phyloP scores from a whole-genome alignment of 2,329 filamentous ascomycete species.

The Cytospora mali region DNA sequence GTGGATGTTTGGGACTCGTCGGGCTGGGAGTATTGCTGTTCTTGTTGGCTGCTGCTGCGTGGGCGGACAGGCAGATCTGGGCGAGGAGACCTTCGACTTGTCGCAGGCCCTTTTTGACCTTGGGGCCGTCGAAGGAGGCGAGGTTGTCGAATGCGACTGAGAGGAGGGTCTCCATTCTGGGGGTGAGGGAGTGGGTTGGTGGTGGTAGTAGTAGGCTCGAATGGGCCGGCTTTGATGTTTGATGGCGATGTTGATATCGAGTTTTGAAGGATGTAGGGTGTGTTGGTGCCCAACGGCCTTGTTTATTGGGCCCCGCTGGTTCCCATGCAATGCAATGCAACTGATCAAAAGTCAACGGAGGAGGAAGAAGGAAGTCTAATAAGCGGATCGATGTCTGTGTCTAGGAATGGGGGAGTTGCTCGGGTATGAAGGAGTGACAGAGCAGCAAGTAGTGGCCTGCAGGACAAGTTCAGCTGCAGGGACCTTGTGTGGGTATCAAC shows the following conservation, averaged over 20 bases:
- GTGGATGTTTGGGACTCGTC: not conserved
- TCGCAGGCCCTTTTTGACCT: conserved; percentile 89
- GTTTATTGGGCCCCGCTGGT: not conserved
- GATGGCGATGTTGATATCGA: not conserved
- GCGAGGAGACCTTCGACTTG: conserved; percentile 93
- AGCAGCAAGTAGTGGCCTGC: conserved; percentile 2
- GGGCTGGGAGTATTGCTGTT: conserved; percentile 44
- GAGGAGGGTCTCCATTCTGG: conserved; percentile 82
- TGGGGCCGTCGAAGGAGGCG: conserved; percentile 84
- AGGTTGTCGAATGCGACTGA: conserved; percentile 96
- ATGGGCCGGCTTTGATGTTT: conserved; percentile 13
- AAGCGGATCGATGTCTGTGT: not conserved
- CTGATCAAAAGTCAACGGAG: not conserved
- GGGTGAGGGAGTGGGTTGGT: not conserved
- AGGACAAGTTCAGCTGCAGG: conserved; percentile 9
- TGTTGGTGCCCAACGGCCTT: not conserved
- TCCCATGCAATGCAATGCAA: not conserved
- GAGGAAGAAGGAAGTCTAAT: not conserved
- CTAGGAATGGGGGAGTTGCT: not conserved
- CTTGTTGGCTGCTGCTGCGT: conserved; percentile 34
- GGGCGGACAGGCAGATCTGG: conserved; percentile 81
- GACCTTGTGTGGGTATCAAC: conserved; percentile 11
- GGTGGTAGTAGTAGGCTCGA: conserved; percentile 2
- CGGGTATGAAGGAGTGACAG: conserved; percentile 3
- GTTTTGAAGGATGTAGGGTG: not conserved